Percentiles rank a stretch among this genome's conserved stretches.
phyloP scores from a whole-genome alignment of 2,329 filamentous ascomycete species.

The Hortaea werneckii region DNA sequence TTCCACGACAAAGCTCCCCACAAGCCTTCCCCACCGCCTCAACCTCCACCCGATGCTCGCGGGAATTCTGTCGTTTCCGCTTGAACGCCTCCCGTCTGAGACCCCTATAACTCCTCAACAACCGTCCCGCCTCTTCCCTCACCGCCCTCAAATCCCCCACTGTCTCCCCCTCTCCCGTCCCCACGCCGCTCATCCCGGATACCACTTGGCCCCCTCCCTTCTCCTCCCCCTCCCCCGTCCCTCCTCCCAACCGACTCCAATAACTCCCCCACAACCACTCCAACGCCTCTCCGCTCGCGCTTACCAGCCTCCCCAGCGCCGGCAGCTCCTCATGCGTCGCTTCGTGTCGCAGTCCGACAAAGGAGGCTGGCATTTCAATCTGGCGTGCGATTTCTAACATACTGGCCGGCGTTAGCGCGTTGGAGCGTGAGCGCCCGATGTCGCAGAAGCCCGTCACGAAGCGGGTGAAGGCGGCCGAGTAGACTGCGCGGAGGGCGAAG shows the following conservation, averaged over 20 bases:
- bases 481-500: constrained; percentile 58
- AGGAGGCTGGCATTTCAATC: constrained; percentile 61
- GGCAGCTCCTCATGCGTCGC: constrained; percentile 84
- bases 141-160: constrained; percentile 1
- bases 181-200: too few species aligned
- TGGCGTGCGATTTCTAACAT: constrained; percentile 64
- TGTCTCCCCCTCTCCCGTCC: background rate
- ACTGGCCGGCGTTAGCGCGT: constrained; percentile 49
- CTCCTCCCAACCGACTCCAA: constrained; percentile 50
- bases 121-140: constrained; percentile 18
- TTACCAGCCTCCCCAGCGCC: constrained; percentile 60
- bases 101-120: constrained; percentile 18
- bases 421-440: constrained; percentile 53
- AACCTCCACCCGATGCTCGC: constrained; percentile 4
- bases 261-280: constrained; percentile 85
- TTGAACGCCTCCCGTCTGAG: constrained; percentile 21
- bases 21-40: constrained; percentile 5
- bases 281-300: constrained; percentile 59
- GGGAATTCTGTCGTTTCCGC: constrained; percentile 16
- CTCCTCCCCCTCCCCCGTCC: too few species aligned
- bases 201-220: too few species aligned
- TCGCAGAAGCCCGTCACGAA: constrained; percentile 77
- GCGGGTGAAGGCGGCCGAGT: constrained; percentile 56
- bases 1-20: constrained; percentile 6
- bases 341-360: constrained; percentile 83